phyloP scores from a whole-genome alignment of 495 filamentous ascomycete species.

The Tuber umbilicatum region DNA sequence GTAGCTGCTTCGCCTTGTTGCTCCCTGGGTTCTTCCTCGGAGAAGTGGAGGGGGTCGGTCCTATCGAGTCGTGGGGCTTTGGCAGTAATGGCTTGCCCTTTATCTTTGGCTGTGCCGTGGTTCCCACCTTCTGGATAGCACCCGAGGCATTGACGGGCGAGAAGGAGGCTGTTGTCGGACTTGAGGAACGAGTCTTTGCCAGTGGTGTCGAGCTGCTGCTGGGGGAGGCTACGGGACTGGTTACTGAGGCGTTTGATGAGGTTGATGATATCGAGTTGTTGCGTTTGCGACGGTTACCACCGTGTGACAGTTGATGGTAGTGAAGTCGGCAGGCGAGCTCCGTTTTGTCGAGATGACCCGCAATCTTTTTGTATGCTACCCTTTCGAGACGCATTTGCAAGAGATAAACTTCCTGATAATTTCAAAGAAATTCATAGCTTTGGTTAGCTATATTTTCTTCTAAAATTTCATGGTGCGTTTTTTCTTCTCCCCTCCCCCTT shows the following conservation, averaged over 20 bases:
- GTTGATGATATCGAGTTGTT: constrained; percentile 50
- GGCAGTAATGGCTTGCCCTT: constrained; percentile 42
- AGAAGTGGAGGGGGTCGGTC: constrained; percentile 12
- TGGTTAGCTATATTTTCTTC: constrained; percentile 12
- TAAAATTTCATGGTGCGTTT: neutral
- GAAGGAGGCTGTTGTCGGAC: constrained; percentile 38
- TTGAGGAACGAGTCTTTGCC: constrained; percentile 38
- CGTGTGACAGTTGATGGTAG: constrained; percentile 76
- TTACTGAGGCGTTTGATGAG: constrained; percentile 38
- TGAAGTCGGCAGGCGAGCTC: constrained; percentile 78
- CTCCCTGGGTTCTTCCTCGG: constrained; percentile 24
- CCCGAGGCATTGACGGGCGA: constrained; percentile 42
- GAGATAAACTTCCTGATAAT: constrained; percentile 67
- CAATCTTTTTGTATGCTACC: constrained; percentile 86
- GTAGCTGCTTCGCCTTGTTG: constrained; percentile 35
- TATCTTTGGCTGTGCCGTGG: constrained; percentile 34
- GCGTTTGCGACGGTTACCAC: constrained; percentile 57
- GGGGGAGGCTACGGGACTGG: constrained; percentile 40
- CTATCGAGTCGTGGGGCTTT: constrained; percentile 32
- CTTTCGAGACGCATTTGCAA: constrained; percentile 75
- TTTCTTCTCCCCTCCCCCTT: neutral
- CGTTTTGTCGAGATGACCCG: constrained; percentile 73
- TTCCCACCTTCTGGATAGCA: constrained; percentile 38
- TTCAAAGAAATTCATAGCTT: constrained; percentile 10
- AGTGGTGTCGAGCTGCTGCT: constrained; percentile 29